A percentile compares a stretch with the other conserved stretches of the same genome.
phyloP scores from a whole-genome alignment of 192 early-diverging fungal genomes.

The Gigaspora rosea region DNA sequence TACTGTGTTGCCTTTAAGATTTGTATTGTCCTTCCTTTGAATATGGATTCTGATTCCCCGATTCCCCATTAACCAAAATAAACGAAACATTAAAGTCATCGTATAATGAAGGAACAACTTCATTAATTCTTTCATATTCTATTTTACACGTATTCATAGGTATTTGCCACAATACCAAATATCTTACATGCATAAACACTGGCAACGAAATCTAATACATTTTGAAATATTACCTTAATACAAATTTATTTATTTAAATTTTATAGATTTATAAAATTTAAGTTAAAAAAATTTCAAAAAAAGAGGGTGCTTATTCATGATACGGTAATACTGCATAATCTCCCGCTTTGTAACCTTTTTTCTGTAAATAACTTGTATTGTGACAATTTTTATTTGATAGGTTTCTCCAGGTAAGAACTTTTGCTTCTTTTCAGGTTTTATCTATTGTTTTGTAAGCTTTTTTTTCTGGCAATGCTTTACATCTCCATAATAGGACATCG shows the following conservation, averaged over 20 bases:
- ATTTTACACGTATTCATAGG: slow-evolving; percentile 58
- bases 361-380: slow-evolving; percentile 62
- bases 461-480: slow-evolving; percentile 63
- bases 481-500: slow-evolving; percentile 76
- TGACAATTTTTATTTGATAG: slow-evolving; percentile 64
- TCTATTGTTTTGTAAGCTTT: slow-evolving; percentile 63
- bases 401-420: slow-evolving; percentile 70
- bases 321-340: slow-evolving; percentile 67
- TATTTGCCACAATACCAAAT: slow-evolving; percentile 71
- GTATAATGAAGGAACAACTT: slow-evolving; percentile 70
- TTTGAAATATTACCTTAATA: slow-evolving; percentile 63
- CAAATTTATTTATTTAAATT: no score
- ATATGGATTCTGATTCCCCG: slow-evolving; percentile 62
- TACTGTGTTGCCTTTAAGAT: slow-evolving; percentile 51
- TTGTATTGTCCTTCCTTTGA: slow-evolving; percentile 63
- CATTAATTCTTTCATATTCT: slow-evolving; percentile 62
- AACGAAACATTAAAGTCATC: slow-evolving; percentile 61
- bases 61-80: slow-evolving; percentile 62
- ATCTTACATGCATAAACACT: slow-evolving; percentile 79
- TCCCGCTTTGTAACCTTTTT: slow-evolving; percentile 57
- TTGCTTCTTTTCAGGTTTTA: slow-evolving; percentile 58
- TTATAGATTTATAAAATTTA: no score
- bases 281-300: no score
- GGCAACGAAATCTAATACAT: slow-evolving; percentile 68
- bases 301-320: no score